Evolutionary conservation across 768 basidiomycete species (phyloP), one percentile per base, ranked within the genome.

Genomic region (Amanita thiersii): DNA sequence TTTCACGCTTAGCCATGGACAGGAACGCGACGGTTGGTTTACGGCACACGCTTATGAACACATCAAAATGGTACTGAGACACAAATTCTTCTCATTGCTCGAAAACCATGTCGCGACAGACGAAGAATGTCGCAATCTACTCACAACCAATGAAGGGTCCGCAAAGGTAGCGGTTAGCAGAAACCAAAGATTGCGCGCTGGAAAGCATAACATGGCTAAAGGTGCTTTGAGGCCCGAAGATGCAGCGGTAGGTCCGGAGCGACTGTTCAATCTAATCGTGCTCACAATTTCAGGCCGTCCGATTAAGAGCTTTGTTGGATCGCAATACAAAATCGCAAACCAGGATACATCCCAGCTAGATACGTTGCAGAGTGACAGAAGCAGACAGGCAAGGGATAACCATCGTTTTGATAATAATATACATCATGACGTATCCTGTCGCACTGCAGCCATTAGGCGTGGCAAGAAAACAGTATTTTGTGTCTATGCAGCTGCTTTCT

Each of bases 11-110:
- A 44, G 10, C 18, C 34, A 35, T 18, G 5, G 5, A 25, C 45
- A 85, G 83, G 81, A 86, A 64, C 78, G 81, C 36, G 86, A 90
- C 52, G 93, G 93, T 2, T 97, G 92, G 92, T 96, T 84, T 54
- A 78, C 77, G 3, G 66, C 74, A 0, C 75, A 80, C 47, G 75
- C 81, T 3, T 69, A 92, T 44, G 86, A 89, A 48, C 76, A 78
- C 44, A 92, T 97, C 60, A 91, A 89, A 58, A 74, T 73, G 3
- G 73, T 96, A 44, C 67, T 93, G 11, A 75, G 89, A 21, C 81
- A 86, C 57, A 96, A 96, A 58, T 88, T 86, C 62, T 83, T 86
- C 61, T 74, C 79, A 20, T 63, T 87, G 11, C 64, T 87, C 1
- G 77, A 86, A 52, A 85, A 86, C 4, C 74, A 82, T 47, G 61